phyloP scores from a whole-genome alignment of 2,329 filamentous ascomycete genomes.

The Xylariaceae sp. region DNA sequence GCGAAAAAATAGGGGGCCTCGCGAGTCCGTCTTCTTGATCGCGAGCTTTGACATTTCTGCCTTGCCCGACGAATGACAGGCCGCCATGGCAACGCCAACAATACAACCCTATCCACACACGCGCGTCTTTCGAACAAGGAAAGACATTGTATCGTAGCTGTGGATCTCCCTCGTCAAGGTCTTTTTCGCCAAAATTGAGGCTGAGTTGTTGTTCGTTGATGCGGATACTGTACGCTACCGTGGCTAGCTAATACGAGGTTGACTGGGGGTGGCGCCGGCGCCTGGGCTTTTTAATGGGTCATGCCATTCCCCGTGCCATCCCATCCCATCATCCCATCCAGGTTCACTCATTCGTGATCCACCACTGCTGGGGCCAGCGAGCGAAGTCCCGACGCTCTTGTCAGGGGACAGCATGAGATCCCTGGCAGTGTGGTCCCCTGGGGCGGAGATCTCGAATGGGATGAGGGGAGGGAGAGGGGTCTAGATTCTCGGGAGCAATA shows the following conservation, averaged over 20 bases:
- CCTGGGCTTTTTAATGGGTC: slow-evolving; percentile 8
- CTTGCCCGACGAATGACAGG: neutral
- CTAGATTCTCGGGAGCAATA: neutral
- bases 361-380: neutral
- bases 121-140: slow-evolving; percentile 4
- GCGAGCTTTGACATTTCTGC: neutral
- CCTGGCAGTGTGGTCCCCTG: slow-evolving; percentile 4
- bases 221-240: neutral
- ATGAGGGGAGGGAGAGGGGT: slow-evolving; percentile 5
- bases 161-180: too few species aligned
- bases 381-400: slow-evolving; percentile 9
- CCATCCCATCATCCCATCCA: too few species aligned
- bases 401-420: slow-evolving; percentile 9
- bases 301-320: neutral
- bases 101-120: slow-evolving; percentile 5
- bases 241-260: slow-evolving; percentile 12
- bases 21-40: neutral
- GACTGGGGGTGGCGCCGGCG: slow-evolving; percentile 14
- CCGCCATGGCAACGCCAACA: slow-evolving; percentile 11
- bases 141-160: too few species aligned
- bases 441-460: slow-evolving; percentile 9
- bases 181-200: slow-evolving; percentile 6
- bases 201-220: slow-evolving; percentile 6
- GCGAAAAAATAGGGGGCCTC: slow-evolving; percentile 11
- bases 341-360: too few species aligned